phyloP scores from a whole-genome alignment of 1,284 basidiomycete genomes.

The Athelia sp. region DNA sequence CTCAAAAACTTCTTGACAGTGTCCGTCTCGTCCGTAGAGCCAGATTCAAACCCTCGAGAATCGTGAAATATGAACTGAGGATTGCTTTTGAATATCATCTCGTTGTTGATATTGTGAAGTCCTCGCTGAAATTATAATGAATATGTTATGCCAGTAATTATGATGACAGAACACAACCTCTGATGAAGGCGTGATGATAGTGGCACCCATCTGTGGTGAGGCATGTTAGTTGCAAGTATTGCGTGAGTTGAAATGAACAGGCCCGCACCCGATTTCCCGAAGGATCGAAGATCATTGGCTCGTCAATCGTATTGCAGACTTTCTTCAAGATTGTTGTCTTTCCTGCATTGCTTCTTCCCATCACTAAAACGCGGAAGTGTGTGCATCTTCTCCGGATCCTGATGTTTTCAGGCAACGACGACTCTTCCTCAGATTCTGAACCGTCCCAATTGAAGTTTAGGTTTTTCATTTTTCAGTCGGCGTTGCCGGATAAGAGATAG shows the following conservation, averaged over 20 bases:
- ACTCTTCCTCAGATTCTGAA: too few relatives aligned
- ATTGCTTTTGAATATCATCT: constrained; percentile 17
- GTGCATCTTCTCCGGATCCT: constrained; percentile 13
- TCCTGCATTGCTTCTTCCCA: constrained; percentile 24
- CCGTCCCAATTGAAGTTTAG: too few relatives aligned
- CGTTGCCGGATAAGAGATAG: too few relatives aligned
- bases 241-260: too few relatives aligned
- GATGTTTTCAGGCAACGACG: too few relatives aligned
- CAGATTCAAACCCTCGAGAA: constrained; percentile 20
- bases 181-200: neutral
- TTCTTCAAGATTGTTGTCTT: constrained; percentile 24
- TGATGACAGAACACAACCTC: neutral
- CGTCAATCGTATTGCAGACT: constrained; percentile 18
- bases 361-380: constrained; percentile 21
- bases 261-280: constrained; percentile 4
- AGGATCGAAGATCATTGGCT: constrained; percentile 13
- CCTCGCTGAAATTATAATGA: constrained; percentile 13
- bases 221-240: too few relatives aligned
- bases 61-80: constrained; percentile 21
- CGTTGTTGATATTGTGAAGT: constrained; percentile 14
- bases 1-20: constrained; percentile 15
- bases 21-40: constrained; percentile 13
- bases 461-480: too few relatives aligned
- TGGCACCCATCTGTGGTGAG: neutral
- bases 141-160: neutral